Evolutionary conservation across 768 basidiomycete species (phyloP), one percentile per base, ranked within the genome.

Genomic region (Termitomyces heimii): DNA sequence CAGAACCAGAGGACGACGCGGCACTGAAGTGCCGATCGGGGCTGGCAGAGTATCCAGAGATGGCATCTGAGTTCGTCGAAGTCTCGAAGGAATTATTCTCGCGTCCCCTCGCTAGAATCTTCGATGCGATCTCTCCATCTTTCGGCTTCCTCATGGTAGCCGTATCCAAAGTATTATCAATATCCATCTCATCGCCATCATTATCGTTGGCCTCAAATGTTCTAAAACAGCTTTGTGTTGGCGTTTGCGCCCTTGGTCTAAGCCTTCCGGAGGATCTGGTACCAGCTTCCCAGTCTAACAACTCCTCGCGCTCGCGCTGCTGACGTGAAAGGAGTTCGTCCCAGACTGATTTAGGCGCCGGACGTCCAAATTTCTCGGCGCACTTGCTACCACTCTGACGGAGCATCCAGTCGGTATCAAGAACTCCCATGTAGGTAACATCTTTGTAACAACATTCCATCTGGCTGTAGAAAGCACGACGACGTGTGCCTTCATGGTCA

Each of bases 281-380:
- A 35, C 16, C 29, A 13, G 75, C 72, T 55, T 87, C 81, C 81
- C 82, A 81, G 5, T 66, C 69, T 50, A 84, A 53, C 22, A 87
- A 66, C 51, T 80, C 81, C 58, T 84, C 81, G 34, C 79, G 72
- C 69, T 88, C 85, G 43, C 72, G 70, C 56, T 80, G 70, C 62
- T 88, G 85, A 24, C 85, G 77, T 20, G 67, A 57, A 44, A 88
- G 73, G 53, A 88, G 71, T 63, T 84, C 85, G 53, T 86, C 85
- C 86, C 86, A 88, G 4, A 81, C 65, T 0, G 77, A 75, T 40
- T 67, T 64, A 0, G 77, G 74, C 0, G 77, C 70, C 18, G 64
- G 60, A 4, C 62, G 66, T 63, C 46, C 65, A 65, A 13, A 58
- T 53, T 20, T 68, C 57, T 28, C 29, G 1, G 22, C 31, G 10